Base-by-base conservation (phyloP, 768 basidiomycete genomes). In the Termitomyces sp. region DNA sequence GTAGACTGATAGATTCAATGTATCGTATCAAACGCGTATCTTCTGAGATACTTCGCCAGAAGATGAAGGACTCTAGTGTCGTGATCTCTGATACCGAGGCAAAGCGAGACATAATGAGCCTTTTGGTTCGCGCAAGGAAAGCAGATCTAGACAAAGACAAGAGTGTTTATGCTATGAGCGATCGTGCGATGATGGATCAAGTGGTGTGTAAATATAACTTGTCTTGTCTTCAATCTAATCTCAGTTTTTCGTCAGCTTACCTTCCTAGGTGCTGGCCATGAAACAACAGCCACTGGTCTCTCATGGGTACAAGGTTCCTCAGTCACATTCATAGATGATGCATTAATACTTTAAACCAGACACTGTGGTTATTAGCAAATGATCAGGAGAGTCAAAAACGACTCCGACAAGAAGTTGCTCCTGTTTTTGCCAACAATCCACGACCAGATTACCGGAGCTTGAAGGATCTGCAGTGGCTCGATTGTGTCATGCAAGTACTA, bases 311-410 rank as follows among this genome's bases (percentile, higher is more conserved):
- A 66, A 47, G n/a, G 64, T 11, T 21, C 11, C 35, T 21, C 17
- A 3, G 28, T 38, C 15, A 15, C 8, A 45, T 12, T 41, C 26
- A 22, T 19, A 38, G 0, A 22, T 7, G 12, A 12, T 41, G 12
- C 5, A 37, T 24, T 45, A 0, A 28, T 11, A 37, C 15, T 49
- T 10, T 35, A 21, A 17, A 56, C 61, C 45, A 76, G 79, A 77
- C 79, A 0, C 66, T 81, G 3, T 81, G 79, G 79, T 68, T 80
- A 17, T 71, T 85, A 15, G 75, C 81, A 8, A 77, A 79, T 45
- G 68, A 82, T 62, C 75, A 69, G 3, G 71, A 74, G 22, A 65
- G 71, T 48, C 84, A 85, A 63, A 67, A 67, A 9, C 72, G 70
- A 38, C 72, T 87, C 1, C 76, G 84, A 3, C 74, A 75, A 7